Conservation (phyloP, 2,329 filamentous ascomycete species). For the Mariannaea sp. region DNA sequence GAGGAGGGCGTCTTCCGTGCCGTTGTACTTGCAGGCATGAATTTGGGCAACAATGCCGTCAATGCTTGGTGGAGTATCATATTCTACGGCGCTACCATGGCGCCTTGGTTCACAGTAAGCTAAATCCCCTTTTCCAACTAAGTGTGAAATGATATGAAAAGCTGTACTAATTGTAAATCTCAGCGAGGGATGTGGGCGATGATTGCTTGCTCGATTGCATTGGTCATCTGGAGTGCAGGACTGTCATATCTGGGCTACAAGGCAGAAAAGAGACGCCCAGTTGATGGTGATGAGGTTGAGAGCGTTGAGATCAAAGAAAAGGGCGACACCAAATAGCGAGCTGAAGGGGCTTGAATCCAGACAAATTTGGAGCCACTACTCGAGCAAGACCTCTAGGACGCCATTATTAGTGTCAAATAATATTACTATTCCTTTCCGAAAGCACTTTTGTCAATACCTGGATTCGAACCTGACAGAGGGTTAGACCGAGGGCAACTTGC, state of each 20-base stretch:
- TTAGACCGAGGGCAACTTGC: too few relatives aligned
- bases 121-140: not conserved
- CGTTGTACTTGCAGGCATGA: constrained; percentile 75
- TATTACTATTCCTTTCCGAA: too few relatives aligned
- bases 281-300: not conserved
- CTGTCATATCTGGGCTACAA: constrained; percentile 48
- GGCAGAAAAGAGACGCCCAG: constrained; percentile 4
- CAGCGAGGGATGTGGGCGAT: constrained; percentile 75
- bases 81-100: constrained; percentile 70
- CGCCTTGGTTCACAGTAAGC: constrained; percentile 67
- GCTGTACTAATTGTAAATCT: constrained; percentile 13
- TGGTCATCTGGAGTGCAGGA: constrained; percentile 63
- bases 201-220: constrained; percentile 65
- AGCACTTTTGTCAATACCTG: too few relatives aligned
- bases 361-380: too few relatives aligned
- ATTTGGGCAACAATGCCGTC: constrained; percentile 67
- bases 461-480: too few relatives aligned
- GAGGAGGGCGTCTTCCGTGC: constrained; percentile 67
- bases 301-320: not conserved
- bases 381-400: too few relatives aligned
- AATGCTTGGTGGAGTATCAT: constrained; percentile 77
- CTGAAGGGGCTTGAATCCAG: too few relatives aligned
- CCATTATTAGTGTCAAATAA: too few relatives aligned
- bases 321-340: not conserved
- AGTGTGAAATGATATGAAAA: not conserved